A percentile compares a stretch with the other conserved stretches of the same genome.
phyloP scores from a whole-genome alignment of 176 grass and related monocot species.

The Phyllostachys edulis region DNA sequence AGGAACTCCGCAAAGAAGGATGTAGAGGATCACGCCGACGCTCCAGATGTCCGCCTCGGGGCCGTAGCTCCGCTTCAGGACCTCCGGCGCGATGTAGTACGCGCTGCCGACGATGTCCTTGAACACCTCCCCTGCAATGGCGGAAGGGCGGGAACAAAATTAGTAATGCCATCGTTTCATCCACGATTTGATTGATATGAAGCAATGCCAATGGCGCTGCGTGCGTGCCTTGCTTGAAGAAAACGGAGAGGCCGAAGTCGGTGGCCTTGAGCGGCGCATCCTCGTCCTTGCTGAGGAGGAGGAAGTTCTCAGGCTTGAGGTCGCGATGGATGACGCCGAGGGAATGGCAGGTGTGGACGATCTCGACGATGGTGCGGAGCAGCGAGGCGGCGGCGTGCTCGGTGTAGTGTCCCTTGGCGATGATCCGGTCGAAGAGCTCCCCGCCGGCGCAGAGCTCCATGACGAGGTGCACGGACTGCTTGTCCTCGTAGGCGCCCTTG shows the following conservation, averaged over 20 bases:
- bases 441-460: conserved; percentile 96
- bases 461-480: conserved; percentile 93
- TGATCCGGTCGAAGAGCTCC: conserved; percentile 91
- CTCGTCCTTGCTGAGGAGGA: conserved; percentile 79
- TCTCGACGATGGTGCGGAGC: conserved; percentile 89
- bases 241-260: conserved; percentile 85
- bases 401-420: conserved; percentile 81
- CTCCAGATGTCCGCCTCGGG: conserved; percentile 88
- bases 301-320: conserved; percentile 95
- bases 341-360: conserved; percentile 90
- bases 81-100: conserved; percentile 89
- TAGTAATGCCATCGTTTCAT: neutral
- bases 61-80: conserved; percentile 74
- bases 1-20: conserved; percentile 79
- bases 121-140: conserved; percentile 67
- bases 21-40: conserved; percentile 78
- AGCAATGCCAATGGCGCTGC: neutral
- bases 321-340: conserved; percentile 94
- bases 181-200: neutral
- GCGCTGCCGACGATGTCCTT: conserved; percentile 94
- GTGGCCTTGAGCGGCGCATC: conserved; percentile 79
- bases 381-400: conserved; percentile 75
- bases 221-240: conserved; percentile 70
- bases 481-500: conserved; percentile 90
- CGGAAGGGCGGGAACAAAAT: neutral